phyloP scores from a whole-genome alignment of 352 stramenopile species.

The Globisporangium mamillatum region DNA sequence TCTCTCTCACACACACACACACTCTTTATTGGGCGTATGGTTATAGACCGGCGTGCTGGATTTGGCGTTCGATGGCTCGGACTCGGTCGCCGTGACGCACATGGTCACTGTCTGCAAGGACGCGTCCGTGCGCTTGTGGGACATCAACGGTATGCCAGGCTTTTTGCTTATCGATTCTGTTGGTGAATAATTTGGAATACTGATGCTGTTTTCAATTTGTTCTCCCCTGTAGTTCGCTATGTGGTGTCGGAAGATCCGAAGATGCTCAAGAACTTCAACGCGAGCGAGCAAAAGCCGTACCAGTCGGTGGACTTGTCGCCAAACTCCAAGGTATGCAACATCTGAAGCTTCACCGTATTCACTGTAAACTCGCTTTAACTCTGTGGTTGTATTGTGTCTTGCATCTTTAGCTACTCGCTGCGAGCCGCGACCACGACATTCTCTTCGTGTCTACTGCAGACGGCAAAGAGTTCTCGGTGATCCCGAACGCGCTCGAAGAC shows the following conservation, averaged over 20 bases:
- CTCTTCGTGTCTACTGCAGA: conserved; percentile 57
- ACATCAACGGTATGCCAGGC: conserved; percentile 65
- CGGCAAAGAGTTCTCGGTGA: conserved; percentile 43
- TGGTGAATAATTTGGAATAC: background rate
- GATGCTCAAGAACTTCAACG: conserved; percentile 57
- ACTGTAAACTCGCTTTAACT: background rate
- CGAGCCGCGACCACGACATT: conserved; percentile 48
- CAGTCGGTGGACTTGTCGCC: conserved; percentile 61
- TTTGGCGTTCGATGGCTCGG: conserved; percentile 72
- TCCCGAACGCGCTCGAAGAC: conserved; percentile 63
- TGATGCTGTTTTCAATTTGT: background rate
- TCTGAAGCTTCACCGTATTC: background rate
- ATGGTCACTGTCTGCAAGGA: conserved; percentile 81
- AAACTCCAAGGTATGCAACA: conserved; percentile 53
- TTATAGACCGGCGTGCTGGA: conserved; percentile 60
- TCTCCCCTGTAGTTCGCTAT: conserved; percentile 51
- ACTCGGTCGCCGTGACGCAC: conserved; percentile 62
- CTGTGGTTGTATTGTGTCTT: background rate
- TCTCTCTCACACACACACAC: background rate
- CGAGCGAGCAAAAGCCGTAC: conserved; percentile 51
- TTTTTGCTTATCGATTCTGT: background rate
- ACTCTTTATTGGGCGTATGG: too few relatives aligned
- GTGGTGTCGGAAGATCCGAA: conserved; percentile 75
- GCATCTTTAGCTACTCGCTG: conserved; percentile 43
- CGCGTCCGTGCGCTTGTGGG: conserved; percentile 68